These are phyloP conservation scores for Pseudogymnoascus sp. DNA, from an alignment of 2,329 filamentous ascomycete genomes.

Conservation along the genomic window DNA sequence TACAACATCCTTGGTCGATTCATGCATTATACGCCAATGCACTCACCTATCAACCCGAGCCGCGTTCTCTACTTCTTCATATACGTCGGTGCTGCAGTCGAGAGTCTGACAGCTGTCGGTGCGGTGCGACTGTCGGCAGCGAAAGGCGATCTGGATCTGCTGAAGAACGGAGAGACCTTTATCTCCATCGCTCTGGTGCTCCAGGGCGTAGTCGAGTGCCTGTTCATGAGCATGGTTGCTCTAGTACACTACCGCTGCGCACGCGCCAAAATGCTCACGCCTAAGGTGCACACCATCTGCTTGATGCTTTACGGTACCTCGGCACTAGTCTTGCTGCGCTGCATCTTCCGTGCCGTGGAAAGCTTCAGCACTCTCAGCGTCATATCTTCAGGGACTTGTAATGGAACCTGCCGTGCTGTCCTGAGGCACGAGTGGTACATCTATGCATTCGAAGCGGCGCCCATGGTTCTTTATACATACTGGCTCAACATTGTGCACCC, in stretches of 20 bases:
- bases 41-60: constrained; percentile 31
- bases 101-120: constrained; percentile 29
- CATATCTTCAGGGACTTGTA: constrained; percentile 20
- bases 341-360: constrained; percentile 31
- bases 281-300: constrained; percentile 28
- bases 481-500: constrained; percentile 33
- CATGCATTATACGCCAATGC: constrained; percentile 33
- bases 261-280: constrained; percentile 21
- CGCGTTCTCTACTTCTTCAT: constrained; percentile 31
- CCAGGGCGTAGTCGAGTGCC: constrained; percentile 28
- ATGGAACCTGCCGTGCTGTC: constrained; percentile 23
- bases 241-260: constrained; percentile 24
- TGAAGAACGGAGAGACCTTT: constrained; percentile 24
- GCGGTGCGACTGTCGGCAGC: constrained; percentile 23
- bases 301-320: constrained; percentile 32
- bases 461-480: constrained; percentile 30
- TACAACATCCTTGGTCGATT: constrained; percentile 32
- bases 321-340: constrained; percentile 28
- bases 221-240: constrained; percentile 17
- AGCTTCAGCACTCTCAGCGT: constrained; percentile 22
- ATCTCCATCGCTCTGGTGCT: constrained; percentile 26
- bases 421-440: constrained; percentile 32
- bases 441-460: constrained; percentile 31
- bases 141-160: constrained; percentile 15
- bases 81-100: constrained; percentile 30